Base-by-base conservation (phyloP, 192 early-diverging fungal genomes). In the Powellomyces hirtus region DNA sequence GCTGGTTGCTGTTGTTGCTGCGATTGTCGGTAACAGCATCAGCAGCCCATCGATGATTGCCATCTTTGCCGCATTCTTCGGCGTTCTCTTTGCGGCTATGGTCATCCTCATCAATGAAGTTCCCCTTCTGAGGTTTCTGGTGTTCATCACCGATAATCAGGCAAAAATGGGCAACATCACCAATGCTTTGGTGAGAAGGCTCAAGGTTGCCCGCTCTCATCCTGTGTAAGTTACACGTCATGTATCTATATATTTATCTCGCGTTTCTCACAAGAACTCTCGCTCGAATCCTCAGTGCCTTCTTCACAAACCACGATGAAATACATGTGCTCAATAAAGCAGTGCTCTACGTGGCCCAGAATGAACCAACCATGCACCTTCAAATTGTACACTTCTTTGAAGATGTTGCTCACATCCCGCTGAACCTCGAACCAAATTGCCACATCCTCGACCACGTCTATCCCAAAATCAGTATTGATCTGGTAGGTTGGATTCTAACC, bases 261-360 rank as follows among this genome's bases (percentile, higher is more conserved):
- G 42, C 29, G 38, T 42, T 53, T 55, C 18, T 33, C 42, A n/a
- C n/a, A n/a, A n/a, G n/a, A n/a, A n/a, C n/a, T n/a, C n/a, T n/a
- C n/a, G n/a, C n/a, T n/a, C n/a, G n/a, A n/a, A n/a, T 10, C 13
- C 57, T n/a, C 30, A 74, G 73, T 5, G 76, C 81, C 4, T 85
- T 81, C 63, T 87, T 87, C 70, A 70, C 79, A 2, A 85, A 85
- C 52, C 82, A 80, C 10, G 83, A 83, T 59, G 80, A 81, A 50
- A 67, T 82, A 18, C 81, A 85, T 52, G 68, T 81, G 38, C 69
- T 87, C 26, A 85, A 87, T 71, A 81, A 85, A 53, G 85, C 78
- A 0, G 72, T 86, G 35, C 62, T 75, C 22, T 85, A 87, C 63
- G 74, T 81, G 10, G 62, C 73, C 31, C 45, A 77, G 10, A 83